Base-by-base conservation (phyloP, 2,329 filamentous ascomycete genomes). In the Cladosporium sp. region DNA sequence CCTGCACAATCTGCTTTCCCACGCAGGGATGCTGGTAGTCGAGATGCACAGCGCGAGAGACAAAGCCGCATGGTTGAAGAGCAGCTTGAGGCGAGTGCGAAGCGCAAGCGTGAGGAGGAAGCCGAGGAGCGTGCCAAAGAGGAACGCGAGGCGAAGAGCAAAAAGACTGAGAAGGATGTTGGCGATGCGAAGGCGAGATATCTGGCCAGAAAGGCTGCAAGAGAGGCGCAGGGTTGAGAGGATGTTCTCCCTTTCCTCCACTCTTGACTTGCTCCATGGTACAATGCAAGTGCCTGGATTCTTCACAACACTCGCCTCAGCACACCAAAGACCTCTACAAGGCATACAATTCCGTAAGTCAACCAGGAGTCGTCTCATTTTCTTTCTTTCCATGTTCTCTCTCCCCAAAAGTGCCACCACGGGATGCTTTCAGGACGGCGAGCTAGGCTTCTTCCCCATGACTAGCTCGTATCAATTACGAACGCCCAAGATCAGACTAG, bases 111-210 rank as follows among this genome's bases (percentile, higher is more conserved):
- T 9, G 84, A 89, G 54, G 78, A 80, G 49, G 79, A 84, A 53
- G 85, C 85, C 41, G 80, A 84, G 51, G 82, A 86, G 60, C 78
- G 81, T 57, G 71, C 72, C 56, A 76, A 79, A 64, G 62, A 84
- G 16, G 83, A 88, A 67, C 76, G 82, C 51, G 78, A 79, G 13
- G 73, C 80, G 30, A 93, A 92, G 78, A 86, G 83, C 58, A 78
- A 81, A 60, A 93, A 93, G 78, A 92, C 87, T 1, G 81, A 83
- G 42, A 72, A 75, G 15, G 87, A 92, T 43, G 85, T 92, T 54
- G 84, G 79, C 61, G 85, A 85, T 61, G 88, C 88, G 1, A 87
- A 82, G 67, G 88, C 91, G 69, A 76, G 88, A 58, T 93, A 91
- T 67, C 72, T 93, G 49, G 85, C 86, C 49, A 76, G 88, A 63